Evolutionary conservation across 2,329 filamentous ascomycete genomes (phyloP).

Genomic region (Helminthosporium solani): DNA sequence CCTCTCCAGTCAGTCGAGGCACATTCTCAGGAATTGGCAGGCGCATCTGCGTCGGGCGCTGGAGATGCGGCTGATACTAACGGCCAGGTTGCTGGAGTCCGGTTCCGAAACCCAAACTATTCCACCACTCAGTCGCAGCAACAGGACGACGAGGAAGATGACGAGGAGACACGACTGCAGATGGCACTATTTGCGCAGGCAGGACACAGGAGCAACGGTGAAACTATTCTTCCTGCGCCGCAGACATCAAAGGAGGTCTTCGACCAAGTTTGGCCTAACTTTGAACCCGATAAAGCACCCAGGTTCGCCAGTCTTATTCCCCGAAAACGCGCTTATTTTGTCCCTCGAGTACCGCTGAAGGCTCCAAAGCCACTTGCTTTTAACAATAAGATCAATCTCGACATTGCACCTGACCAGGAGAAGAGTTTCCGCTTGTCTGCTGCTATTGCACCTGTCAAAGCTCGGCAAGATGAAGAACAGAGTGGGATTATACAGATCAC

Average conservation of each 20-base stretch:
- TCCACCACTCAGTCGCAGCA: slow-evolving; percentile 10
- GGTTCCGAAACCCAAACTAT: slow-evolving; percentile 19
- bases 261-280: slow-evolving; percentile 77
- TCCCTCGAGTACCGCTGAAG: slow-evolving; percentile 75
- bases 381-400: slow-evolving; percentile 77
- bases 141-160: slow-evolving; percentile 21
- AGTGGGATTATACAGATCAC: slow-evolving; percentile 55
- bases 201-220: slow-evolving; percentile 31
- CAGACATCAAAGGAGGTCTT: slow-evolving; percentile 75
- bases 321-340: slow-evolving; percentile 73
- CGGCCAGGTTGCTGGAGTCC: slow-evolving; percentile 18
- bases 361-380: slow-evolving; percentile 79
- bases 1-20: slow-evolving; percentile 38
- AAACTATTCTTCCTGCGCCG: slow-evolving; percentile 63
- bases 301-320: slow-evolving; percentile 82
- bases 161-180: slow-evolving; percentile 35
- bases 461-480: slow-evolving; percentile 53
- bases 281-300: slow-evolving; percentile 71
- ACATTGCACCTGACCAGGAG: slow-evolving; percentile 83
- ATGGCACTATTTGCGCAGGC: slow-evolving; percentile 34
- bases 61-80: slow-evolving; percentile 8
- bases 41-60: slow-evolving; percentile 2
- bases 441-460: slow-evolving; percentile 52
- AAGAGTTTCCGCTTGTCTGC: slow-evolving; percentile 75
- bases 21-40: slow-evolving; percentile 8